phyloP scores from a whole-genome alignment of 768 basidiomycete species.

The Neoboletus magnificus region DNA sequence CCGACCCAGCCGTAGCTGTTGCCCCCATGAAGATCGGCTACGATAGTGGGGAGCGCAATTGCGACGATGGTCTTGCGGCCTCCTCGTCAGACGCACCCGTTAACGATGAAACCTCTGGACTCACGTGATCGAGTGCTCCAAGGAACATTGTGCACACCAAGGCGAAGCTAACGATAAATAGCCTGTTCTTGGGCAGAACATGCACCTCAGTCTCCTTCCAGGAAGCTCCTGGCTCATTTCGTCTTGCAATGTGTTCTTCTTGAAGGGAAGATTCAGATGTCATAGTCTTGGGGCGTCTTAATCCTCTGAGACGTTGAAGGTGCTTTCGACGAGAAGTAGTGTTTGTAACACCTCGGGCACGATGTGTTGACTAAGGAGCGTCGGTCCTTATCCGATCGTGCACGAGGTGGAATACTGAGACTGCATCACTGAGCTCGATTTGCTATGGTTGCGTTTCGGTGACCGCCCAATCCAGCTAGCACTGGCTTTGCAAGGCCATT shows the following conservation, averaged over 20 bases:
- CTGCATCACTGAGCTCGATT: not conserved
- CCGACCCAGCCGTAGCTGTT: constrained; percentile 70
- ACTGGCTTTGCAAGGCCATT: not conserved
- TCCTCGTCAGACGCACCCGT: not conserved
- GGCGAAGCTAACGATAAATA: constrained; percentile 22
- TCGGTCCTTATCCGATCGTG: no score
- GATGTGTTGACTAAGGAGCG: no score
- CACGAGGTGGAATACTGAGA: not conserved
- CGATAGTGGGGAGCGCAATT: constrained; percentile 70
- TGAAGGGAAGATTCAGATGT: not conserved
- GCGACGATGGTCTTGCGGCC: constrained; percentile 54
- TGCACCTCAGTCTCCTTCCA: constrained; percentile 55
- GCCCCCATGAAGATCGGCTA: constrained; percentile 57
- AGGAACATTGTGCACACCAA: constrained; percentile 26
- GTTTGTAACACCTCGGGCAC: no score
- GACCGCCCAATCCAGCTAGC: not conserved
- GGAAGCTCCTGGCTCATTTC: constrained; percentile 38
- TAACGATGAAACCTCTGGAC: not conserved
- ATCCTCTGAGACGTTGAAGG: no score
- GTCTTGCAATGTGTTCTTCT: not conserved
- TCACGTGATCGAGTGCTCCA: constrained; percentile 57
- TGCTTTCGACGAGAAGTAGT: no score
- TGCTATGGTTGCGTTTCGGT: no score
- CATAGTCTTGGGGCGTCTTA: constrained; percentile 2
- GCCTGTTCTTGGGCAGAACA: constrained; percentile 37